Evolutionary conservation across 2,329 filamentous ascomycete genomes (phyloP).

Genomic region (Phyllosticta ampelicida): DNA sequence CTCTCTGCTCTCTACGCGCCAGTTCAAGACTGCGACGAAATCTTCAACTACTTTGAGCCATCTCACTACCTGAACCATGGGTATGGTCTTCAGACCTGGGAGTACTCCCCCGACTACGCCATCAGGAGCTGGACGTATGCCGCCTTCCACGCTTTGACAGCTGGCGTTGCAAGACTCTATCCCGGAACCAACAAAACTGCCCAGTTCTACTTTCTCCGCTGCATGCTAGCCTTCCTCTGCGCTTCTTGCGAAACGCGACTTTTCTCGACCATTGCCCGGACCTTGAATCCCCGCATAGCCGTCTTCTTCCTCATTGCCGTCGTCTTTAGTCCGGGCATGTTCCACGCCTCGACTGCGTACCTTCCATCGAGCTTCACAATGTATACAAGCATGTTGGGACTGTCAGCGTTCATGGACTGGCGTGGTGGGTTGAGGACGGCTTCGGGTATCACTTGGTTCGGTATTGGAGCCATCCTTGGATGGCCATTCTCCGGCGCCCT

Average conservation of each 20-base stretch:
- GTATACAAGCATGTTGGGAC: conserved; percentile 81
- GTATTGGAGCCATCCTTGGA: conserved; percentile 70
- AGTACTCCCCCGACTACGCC: conserved; percentile 90
- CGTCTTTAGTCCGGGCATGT: conserved; percentile 78
- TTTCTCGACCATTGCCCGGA: conserved; percentile 64
- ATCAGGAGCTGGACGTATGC: conserved; percentile 95
- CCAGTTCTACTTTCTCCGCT: conserved; percentile 83
- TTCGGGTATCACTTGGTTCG: conserved; percentile 83
- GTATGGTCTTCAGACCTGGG: conserved; percentile 94
- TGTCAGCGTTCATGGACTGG: conserved; percentile 87
- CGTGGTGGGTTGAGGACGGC: conserved; percentile 67
- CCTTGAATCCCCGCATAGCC: conserved; percentile 72
- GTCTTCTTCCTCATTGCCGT: conserved; percentile 72
- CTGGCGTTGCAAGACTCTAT: conserved; percentile 52
- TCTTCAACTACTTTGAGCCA: conserved; percentile 99
- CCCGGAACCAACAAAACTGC: conserved; percentile 34
- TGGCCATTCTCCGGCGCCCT: conserved; percentile 92
- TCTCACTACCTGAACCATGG: conserved; percentile 88
- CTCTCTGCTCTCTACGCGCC: conserved; percentile 73
- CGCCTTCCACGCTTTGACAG: conserved; percentile 62
- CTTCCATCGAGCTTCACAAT: conserved; percentile 94
- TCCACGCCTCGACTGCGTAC: conserved; percentile 78
- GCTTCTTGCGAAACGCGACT: conserved; percentile 73
- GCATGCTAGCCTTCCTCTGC: conserved; percentile 62
- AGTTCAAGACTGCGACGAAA: conserved; percentile 96